Evolutionary conservation across 306 rosid species (phyloP).

Genomic region (Hylodesmum podocarpum): DNA sequence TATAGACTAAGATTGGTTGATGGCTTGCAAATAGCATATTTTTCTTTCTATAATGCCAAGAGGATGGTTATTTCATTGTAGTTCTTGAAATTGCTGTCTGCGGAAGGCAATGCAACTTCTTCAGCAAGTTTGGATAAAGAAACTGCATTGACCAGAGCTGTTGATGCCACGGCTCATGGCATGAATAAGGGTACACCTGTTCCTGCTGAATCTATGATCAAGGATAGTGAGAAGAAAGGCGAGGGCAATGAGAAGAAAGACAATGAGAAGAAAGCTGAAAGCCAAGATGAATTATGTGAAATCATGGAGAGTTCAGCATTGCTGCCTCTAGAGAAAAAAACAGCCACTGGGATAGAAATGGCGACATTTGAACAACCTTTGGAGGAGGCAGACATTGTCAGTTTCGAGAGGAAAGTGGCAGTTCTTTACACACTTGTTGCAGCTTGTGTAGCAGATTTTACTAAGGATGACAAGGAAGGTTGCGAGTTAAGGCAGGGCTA

Average conservation of each 20-base stretch:
- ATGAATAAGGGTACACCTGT: slow-evolving; percentile 32
- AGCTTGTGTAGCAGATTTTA: slow-evolving; percentile 77
- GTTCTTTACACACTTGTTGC: slow-evolving; percentile 78
- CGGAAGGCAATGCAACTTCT: slow-evolving; percentile 50
- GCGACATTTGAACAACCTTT: slow-evolving; percentile 41
- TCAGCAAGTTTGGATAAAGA: slow-evolving; percentile 55
- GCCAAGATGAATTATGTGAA: not conserved
- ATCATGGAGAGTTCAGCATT: slow-evolving; percentile 25
- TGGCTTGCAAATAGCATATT: not conserved
- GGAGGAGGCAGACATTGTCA: slow-evolving; percentile 60
- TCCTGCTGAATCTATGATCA: slow-evolving; percentile 33
- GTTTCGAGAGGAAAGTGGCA: slow-evolving; percentile 73
- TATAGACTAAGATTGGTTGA: not conserved
- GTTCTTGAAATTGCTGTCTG: slow-evolving; percentile 74
- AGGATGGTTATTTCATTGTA: slow-evolving; percentile 35
- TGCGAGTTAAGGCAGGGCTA: slow-evolving; percentile 64
- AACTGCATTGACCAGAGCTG: slow-evolving; percentile 62
- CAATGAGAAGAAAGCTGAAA: slow-evolving; percentile 40
- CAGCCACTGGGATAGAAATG: slow-evolving; percentile 26
- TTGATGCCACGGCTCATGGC: slow-evolving; percentile 51
- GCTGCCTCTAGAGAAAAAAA: slow-evolving; percentile 28
- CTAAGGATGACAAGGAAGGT: slow-evolving; percentile 43
- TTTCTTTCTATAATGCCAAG: not conserved
- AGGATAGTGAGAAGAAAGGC: too few species aligned
- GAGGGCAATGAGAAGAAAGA: slow-evolving; percentile 48